Percentiles rank a stretch among this genome's conserved stretches.
phyloP scores from a whole-genome alignment of 805 yeast genomes.

The Candida cerambycidarum region DNA sequence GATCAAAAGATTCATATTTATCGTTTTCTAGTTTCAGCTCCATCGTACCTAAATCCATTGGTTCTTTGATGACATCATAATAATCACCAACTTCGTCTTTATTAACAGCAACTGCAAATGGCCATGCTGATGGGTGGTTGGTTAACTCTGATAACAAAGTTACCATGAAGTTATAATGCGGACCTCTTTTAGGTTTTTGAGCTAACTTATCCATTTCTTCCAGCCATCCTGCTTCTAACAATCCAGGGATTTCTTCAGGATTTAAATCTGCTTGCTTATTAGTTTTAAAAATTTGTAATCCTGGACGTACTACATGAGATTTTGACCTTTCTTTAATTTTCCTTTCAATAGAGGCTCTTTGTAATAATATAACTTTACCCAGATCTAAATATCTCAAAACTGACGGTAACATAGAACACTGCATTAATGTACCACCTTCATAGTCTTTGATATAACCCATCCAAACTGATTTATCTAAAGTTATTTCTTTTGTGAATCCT shows the following conservation, averaged over 20 bases:
- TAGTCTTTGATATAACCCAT: conserved; percentile 98
- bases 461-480: conserved; percentile 85
- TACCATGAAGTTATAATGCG: conserved; percentile 93
- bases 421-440: conserved; percentile 99
- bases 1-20: conserved; percentile 86
- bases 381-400: conserved; percentile 82
- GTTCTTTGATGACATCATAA: conserved; percentile 93
- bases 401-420: conserved; percentile 88
- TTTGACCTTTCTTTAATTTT: conserved; percentile 78
- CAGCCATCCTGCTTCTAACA: conserved; percentile 95
- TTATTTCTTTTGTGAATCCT: conserved; percentile 94
- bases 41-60: conserved; percentile 97
- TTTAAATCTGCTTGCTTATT: conserved; percentile 53
- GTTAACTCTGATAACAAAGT: conserved; percentile 84
- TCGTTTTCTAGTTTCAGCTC: conserved; percentile 90
- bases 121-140: conserved; percentile 98
- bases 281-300: conserved; percentile 66
- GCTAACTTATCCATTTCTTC: conserved; percentile 98
- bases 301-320: conserved; percentile 79
- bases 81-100: conserved; percentile 94
- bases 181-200: conserved; percentile 89
- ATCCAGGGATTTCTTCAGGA: conserved; percentile 83
- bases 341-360: conserved; percentile 85
- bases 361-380: conserved; percentile 78
- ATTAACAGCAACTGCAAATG: conserved; percentile 90